Evolutionary conservation across 306 rosid species (phyloP).

Genomic region (Albizia julibrissin): DNA sequence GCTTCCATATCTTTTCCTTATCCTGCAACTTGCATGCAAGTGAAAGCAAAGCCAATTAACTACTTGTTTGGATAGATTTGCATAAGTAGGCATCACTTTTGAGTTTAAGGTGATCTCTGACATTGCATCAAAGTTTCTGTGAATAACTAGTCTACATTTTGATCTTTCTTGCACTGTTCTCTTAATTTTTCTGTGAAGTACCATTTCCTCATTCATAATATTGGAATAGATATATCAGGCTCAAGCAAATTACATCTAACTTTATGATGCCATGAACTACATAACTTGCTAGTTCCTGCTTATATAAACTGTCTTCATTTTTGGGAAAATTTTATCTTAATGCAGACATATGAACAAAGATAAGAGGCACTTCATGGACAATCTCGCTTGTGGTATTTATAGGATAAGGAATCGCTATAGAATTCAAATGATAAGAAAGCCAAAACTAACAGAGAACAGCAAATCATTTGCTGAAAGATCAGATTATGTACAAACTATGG

Average conservation of each 20-base stretch:
- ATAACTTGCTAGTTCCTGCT: not conserved
- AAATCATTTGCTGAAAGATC: slow-evolving; percentile 16
- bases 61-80: slow-evolving; percentile 1
- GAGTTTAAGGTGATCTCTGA: not conserved
- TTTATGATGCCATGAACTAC: not conserved
- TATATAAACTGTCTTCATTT: slow-evolving; percentile 9
- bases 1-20: slow-evolving; percentile 14
- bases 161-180: not conserved
- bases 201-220: not conserved
- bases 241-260: not conserved
- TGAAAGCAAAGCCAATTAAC: not conserved
- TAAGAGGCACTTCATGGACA: slow-evolving; percentile 26
- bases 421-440: slow-evolving; percentile 45
- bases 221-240: not conserved
- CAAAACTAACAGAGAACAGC: slow-evolving; percentile 25
- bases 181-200: not conserved
- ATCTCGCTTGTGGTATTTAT: slow-evolving; percentile 39
- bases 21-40: not conserved
- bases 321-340: slow-evolving; percentile 12
- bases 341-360: slow-evolving; percentile 43
- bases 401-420: slow-evolving; percentile 45
- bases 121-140: not conserved
- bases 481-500: slow-evolving; percentile 47
- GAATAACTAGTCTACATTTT: not conserved
- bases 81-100: not conserved